Conservation (phyloP, 768 basidiomycete genomes). For the Trametes meyenii region DNA sequence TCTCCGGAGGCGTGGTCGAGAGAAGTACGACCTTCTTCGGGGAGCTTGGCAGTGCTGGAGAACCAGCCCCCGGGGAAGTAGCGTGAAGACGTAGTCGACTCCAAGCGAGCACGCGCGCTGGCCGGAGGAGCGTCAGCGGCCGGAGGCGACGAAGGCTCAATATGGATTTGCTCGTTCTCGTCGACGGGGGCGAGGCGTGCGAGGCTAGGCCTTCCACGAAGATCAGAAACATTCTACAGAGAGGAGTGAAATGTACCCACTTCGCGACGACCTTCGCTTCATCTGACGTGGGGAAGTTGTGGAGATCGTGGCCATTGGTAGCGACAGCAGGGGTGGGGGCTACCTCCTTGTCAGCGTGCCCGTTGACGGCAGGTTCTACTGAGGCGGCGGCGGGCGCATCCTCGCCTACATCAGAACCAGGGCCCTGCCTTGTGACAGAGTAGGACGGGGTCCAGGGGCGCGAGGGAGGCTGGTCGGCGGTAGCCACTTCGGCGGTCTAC, state of each 20-base stretch:
- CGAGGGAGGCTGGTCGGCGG: conserved; percentile 26
- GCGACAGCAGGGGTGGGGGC: neutral
- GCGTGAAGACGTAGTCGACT: conserved; percentile 57
- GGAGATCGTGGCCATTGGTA: conserved; percentile 13
- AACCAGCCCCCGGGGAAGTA: conserved; percentile 62
- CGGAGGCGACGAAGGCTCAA: conserved; percentile 19
- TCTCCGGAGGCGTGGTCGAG: conserved; percentile 54
- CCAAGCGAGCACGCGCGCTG: conserved; percentile 42
- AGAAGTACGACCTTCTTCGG: conserved; percentile 47
- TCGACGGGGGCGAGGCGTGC: conserved; percentile 28
- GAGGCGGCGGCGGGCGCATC: conserved; percentile 6
- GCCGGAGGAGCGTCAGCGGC: conserved; percentile 18
- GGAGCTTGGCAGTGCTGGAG: conserved; percentile 40
- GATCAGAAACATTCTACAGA: neutral
- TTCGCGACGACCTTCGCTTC: conserved; percentile 14
- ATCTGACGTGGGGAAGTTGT: conserved; percentile 23
- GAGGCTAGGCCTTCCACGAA: conserved; percentile 26
- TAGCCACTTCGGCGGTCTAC: neutral
- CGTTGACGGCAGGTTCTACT: conserved; percentile 3
- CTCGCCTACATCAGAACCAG: conserved; percentile 23
- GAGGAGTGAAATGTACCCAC: conserved; percentile 7
- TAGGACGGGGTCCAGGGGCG: conserved; percentile 45
- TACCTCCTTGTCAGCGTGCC: neutral
- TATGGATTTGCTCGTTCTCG: conserved; percentile 28
- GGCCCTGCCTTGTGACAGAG: conserved; percentile 40